Percentiles rank a stretch among this genome's conserved stretches.
Evolutionary conservation across 129 eudicot species (phyloP).

Genomic region (Ambrosia artemisiifolia): DNA sequence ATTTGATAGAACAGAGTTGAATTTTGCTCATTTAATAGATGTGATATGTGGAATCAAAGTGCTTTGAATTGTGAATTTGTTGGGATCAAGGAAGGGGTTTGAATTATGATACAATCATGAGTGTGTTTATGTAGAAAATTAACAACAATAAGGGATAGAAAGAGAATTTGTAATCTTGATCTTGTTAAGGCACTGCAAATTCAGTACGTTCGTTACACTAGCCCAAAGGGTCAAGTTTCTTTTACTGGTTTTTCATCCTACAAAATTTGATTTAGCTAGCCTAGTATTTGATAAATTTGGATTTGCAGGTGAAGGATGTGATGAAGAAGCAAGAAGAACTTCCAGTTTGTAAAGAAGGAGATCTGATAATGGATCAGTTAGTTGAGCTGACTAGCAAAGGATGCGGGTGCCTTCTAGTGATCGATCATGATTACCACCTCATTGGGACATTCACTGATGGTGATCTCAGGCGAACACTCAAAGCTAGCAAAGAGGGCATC

Average conservation of each 20-base stretch:
- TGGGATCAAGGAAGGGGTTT: too few species aligned
- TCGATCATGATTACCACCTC: constrained; percentile 64
- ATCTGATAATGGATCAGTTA: constrained; percentile 90
- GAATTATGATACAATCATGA: too few species aligned
- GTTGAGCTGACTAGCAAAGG: constrained; percentile 94
- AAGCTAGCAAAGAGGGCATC: constrained; percentile 93
- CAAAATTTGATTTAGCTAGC: background rate
- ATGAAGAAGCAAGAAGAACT: constrained; percentile 90
- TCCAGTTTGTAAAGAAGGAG: constrained; percentile 82
- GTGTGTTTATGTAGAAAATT: too few species aligned
- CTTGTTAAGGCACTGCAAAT: too few species aligned
- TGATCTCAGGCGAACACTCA: constrained; percentile 84
- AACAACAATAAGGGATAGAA: too few species aligned
- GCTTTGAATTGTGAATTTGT: too few species aligned
- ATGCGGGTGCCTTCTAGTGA: constrained; percentile 91
- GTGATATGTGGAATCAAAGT: too few species aligned
- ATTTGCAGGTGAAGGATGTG: constrained; percentile 80
- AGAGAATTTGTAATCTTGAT: too few species aligned
- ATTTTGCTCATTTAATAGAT: too few species aligned
- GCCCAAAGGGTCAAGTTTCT: too few species aligned
- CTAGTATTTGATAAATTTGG: background rate
- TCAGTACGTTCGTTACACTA: too few species aligned
- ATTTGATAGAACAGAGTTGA: too few species aligned
- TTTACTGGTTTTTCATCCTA: background rate
- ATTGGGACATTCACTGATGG: constrained; percentile 97